Evolutionary conservation across 2,329 filamentous ascomycete genomes (phyloP).

Genomic region (Plenodomus tracheiphilus): DNA sequence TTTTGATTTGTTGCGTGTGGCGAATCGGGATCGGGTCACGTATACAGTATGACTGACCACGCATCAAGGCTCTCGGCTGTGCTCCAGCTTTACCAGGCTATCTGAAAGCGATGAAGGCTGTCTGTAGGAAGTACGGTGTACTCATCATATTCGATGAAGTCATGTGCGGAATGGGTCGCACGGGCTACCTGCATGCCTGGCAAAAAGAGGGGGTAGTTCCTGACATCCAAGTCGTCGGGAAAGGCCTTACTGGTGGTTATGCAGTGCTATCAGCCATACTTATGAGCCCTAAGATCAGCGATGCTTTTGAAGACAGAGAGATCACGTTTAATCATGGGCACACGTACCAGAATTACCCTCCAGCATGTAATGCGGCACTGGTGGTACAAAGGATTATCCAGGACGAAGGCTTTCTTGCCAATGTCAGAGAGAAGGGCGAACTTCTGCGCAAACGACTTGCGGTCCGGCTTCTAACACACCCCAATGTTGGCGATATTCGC

Average conservation of each 20-base stretch:
- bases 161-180: slow-evolving; percentile 69
- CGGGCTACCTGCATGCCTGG: slow-evolving; percentile 65
- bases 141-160: slow-evolving; percentile 80
- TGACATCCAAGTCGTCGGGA: slow-evolving; percentile 69
- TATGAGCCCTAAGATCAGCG: slow-evolving; percentile 55
- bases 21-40: too few species aligned
- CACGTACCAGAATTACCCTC: slow-evolving; percentile 65
- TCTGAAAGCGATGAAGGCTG: slow-evolving; percentile 65
- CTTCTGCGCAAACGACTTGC: slow-evolving; percentile 52
- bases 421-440: slow-evolving; percentile 59
- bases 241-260: slow-evolving; percentile 68
- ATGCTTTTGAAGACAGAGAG: slow-evolving; percentile 51
- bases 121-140: slow-evolving; percentile 73
- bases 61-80: slow-evolving; percentile 65
- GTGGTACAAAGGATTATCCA: slow-evolving; percentile 64
- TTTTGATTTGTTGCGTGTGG: too few species aligned
- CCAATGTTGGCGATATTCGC: slow-evolving; percentile 63
- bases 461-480: slow-evolving; percentile 48
- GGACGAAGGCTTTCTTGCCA: slow-evolving; percentile 61
- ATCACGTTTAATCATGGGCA: slow-evolving; percentile 62
- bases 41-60: slow-evolving; percentile 6
- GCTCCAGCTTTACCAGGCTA: slow-evolving; percentile 70
- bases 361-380: slow-evolving; percentile 64
- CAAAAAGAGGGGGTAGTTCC: slow-evolving; percentile 62
- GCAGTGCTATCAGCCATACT: slow-evolving; percentile 64